Percentiles rank a stretch among this genome's conserved stretches.
Evolutionary conservation across 2,329 filamentous ascomycete genomes (phyloP).

Genomic region (Exophiala sp.): DNA sequence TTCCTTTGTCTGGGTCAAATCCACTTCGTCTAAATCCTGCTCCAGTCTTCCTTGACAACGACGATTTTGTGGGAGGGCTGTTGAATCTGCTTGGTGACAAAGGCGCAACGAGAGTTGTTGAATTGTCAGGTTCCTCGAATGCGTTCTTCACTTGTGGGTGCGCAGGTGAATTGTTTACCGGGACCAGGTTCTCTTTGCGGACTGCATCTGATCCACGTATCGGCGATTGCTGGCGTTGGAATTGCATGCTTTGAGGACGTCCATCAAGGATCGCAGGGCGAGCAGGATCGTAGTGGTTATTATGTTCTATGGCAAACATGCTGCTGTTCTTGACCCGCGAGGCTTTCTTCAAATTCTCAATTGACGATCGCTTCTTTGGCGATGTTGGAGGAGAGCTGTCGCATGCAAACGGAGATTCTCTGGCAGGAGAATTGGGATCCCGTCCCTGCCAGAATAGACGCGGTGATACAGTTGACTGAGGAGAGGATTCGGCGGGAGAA

Average conservation of each 20-base stretch:
- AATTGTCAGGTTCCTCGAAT: constrained; percentile 2
- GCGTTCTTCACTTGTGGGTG: constrained; percentile 42
- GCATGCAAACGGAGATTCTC: constrained; percentile 65
- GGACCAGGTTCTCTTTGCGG: constrained; percentile 48
- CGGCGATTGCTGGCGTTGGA: constrained; percentile 12
- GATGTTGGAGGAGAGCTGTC: constrained; percentile 61
- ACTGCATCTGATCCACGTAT: constrained; percentile 39
- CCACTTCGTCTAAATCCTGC: constrained; percentile 37
- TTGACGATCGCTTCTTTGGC: constrained; percentile 78
- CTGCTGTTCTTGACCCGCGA: constrained; percentile 97
- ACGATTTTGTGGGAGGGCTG: constrained; percentile 82
- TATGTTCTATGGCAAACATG: constrained; percentile 90
- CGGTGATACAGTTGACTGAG: constrained; percentile 63
- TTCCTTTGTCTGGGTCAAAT: constrained; percentile 66
- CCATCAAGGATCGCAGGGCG: constrained; percentile 71
- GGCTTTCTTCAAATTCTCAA: constrained; percentile 91
- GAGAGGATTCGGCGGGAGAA: constrained; percentile 82
- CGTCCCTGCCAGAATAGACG: constrained; percentile 85
- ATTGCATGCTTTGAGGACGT: constrained; percentile 49
- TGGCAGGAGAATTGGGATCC: constrained; percentile 64
- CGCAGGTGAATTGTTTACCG: constrained; percentile 33
- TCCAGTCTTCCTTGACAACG: constrained; percentile 66
- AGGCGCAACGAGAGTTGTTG: constrained; percentile 32
- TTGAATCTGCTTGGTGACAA: constrained; percentile 65
- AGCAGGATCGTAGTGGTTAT: constrained; percentile 85